phyloP scores from a whole-genome alignment of 768 basidiomycete genomes.

The Termitomyces eurrhizus region DNA sequence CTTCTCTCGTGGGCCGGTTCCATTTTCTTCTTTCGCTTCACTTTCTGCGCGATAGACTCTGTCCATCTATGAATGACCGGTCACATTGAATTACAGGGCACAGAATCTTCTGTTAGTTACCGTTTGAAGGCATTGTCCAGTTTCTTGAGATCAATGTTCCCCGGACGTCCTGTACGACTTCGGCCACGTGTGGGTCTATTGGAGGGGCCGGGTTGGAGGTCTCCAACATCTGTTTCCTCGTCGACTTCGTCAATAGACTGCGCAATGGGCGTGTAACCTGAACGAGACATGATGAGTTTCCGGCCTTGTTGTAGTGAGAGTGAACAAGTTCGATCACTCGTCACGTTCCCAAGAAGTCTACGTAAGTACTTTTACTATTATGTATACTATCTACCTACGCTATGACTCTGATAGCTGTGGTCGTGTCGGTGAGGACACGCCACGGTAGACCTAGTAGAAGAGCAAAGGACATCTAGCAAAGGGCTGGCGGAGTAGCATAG shows the following conservation, averaged over 20 bases:
- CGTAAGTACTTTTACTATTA: not conserved
- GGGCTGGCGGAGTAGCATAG: too few species aligned
- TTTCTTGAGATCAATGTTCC: slow-evolving; percentile 75
- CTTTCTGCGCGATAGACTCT: slow-evolving; percentile 79
- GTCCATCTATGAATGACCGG: slow-evolving; percentile 58
- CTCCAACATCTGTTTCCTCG: slow-evolving; percentile 37
- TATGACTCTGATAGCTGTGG: too few species aligned
- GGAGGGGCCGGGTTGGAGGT: slow-evolving; percentile 24
- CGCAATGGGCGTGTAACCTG: slow-evolving; percentile 46
- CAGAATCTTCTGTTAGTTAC: slow-evolving; percentile 25
- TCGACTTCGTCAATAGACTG: slow-evolving; percentile 38
- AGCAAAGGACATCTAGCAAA: too few species aligned
- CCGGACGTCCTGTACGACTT: slow-evolving; percentile 42
- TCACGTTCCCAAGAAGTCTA: not conserved
- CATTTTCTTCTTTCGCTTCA: slow-evolving; percentile 77
- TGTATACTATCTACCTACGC: too few species aligned
- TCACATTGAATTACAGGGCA: not conserved
- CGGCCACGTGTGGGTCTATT: slow-evolving; percentile 27
- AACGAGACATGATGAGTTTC: slow-evolving; percentile 27
- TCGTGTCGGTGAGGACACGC: too few species aligned
- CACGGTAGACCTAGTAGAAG: too few species aligned
- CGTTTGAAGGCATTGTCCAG: slow-evolving; percentile 83
- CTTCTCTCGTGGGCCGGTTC: slow-evolving; percentile 57
- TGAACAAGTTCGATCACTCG: slow-evolving; percentile 5
- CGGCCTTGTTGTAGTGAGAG: not conserved